phyloP scores from a whole-genome alignment of 257 asterid species.

The Solanum stenotomum region DNA sequence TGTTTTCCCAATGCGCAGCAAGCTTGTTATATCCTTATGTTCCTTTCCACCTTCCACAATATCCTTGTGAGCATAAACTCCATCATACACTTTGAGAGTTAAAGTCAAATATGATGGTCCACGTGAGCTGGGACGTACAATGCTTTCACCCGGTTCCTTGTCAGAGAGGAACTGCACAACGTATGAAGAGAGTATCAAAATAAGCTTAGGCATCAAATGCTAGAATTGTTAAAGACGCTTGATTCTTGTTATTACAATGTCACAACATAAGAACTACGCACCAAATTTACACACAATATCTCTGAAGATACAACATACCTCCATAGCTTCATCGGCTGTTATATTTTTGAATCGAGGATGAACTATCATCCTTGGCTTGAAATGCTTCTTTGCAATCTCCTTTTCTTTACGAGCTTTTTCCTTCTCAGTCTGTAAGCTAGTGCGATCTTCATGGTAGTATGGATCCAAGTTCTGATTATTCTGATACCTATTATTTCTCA shows the following conservation, averaged over 20 bases:
- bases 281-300: background rate
- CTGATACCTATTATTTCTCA: constrained; percentile 51
- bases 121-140: constrained; percentile 84
- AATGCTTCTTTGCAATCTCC: constrained; percentile 80
- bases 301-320: constrained; percentile 28
- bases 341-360: constrained; percentile 86
- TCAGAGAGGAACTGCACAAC: constrained; percentile 53
- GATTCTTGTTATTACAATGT: background rate
- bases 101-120: constrained; percentile 81
- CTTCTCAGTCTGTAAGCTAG: constrained; percentile 35
- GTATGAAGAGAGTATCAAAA: background rate
- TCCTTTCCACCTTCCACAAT: constrained; percentile 91
- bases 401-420: constrained; percentile 73
- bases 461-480: constrained; percentile 47
- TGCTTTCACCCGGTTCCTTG: constrained; percentile 89
- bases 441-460: constrained; percentile 70
- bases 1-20: constrained; percentile 86
- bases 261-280: background rate
- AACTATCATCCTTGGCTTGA: constrained; percentile 88
- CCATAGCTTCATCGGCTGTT: constrained; percentile 74
- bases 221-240: background rate
- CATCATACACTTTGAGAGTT: constrained; percentile 71
- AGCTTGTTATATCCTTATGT: constrained; percentile 82
- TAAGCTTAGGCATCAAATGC: background rate
- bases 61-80: constrained; percentile 84